Evolutionary conservation across 306 rosid genomes (phyloP).

Genomic region (Leucaena leucocephala): DNA sequence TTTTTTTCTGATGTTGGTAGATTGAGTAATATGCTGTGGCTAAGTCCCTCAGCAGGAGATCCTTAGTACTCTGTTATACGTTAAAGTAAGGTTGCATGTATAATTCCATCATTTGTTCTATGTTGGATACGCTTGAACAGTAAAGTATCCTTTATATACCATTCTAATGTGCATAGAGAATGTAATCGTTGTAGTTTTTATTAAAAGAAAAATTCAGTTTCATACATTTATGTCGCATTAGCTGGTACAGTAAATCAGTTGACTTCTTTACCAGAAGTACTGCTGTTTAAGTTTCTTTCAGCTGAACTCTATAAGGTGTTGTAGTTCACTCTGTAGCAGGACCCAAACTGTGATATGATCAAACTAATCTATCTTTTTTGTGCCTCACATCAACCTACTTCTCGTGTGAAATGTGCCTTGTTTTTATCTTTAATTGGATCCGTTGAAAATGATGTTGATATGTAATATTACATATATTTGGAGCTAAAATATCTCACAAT

Average conservation of each 20-base stretch:
- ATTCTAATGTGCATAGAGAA: conserved; percentile 6
- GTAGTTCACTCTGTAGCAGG: conserved; percentile 11
- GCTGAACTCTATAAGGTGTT: background rate
- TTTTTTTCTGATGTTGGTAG: conserved; percentile 34
- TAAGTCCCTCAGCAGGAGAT: conserved; percentile 20
- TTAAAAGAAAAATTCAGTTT: background rate
- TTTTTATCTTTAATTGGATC: conserved; percentile 5
- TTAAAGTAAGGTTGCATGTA: background rate
- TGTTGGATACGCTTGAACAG: conserved; percentile 16
- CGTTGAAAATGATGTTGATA: conserved; percentile 6
- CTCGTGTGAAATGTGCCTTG: conserved; percentile 22
- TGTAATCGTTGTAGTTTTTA: conserved; percentile 8
- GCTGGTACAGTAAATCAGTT: background rate
- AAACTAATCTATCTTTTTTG: background rate
- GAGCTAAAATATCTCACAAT: background rate
- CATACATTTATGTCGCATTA: background rate
- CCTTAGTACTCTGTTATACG: conserved; percentile 14
- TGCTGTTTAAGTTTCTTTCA: background rate
- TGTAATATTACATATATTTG: conserved; percentile 17
- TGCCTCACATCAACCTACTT: conserved; percentile 21
- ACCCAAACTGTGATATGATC: conserved; percentile 16
- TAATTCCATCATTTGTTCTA: conserved; percentile 19
- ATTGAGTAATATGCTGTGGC: conserved; percentile 28
- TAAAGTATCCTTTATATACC: conserved; percentile 10
- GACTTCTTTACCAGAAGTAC: background rate